phyloP scores from a whole-genome alignment of 805 yeast species.

The Blastobotrys peoriensis region DNA sequence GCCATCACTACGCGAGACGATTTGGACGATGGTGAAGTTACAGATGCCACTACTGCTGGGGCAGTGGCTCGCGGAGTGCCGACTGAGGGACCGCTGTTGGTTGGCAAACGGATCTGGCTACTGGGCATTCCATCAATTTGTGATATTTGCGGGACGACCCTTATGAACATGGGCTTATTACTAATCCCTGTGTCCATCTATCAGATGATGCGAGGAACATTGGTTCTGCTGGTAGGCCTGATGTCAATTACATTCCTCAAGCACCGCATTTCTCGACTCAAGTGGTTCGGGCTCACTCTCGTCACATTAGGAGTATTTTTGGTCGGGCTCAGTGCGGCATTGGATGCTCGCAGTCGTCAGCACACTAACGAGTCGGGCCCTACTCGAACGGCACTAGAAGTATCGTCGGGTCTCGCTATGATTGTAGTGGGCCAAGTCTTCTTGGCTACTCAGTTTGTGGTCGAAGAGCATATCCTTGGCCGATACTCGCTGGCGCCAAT shows the following conservation, averaged over 20 bases:
- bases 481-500: conserved; percentile 52
- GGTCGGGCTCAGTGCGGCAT: conserved; percentile 66
- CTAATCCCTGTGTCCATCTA: conserved; percentile 74
- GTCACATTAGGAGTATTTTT: conserved; percentile 64
- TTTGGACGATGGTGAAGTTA: background rate
- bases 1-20: background rate
- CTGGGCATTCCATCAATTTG: conserved; percentile 61
- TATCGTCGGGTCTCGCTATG: conserved; percentile 49
- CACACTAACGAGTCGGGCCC: conserved; percentile 2
- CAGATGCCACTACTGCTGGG: conserved; percentile 7
- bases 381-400: conserved; percentile 10
- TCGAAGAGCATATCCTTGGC: conserved; percentile 62
- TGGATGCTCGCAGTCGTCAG: conserved; percentile 20
- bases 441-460: conserved; percentile 71
- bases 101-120: conserved; percentile 29
- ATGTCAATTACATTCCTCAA: conserved; percentile 59
- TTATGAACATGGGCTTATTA: conserved; percentile 68
- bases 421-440: conserved; percentile 59
- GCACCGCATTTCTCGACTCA: conserved; percentile 48
- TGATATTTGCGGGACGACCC: conserved; percentile 67
- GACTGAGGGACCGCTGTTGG: conserved; percentile 9
- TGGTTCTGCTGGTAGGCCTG: conserved; percentile 69
- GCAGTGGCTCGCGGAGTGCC: conserved; percentile 5
- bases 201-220: conserved; percentile 80
- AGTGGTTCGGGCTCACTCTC: conserved; percentile 62